Evolutionary conservation across 345 rosid genomes (phyloP).

Genomic region (Limnanthes douglasii): DNA sequence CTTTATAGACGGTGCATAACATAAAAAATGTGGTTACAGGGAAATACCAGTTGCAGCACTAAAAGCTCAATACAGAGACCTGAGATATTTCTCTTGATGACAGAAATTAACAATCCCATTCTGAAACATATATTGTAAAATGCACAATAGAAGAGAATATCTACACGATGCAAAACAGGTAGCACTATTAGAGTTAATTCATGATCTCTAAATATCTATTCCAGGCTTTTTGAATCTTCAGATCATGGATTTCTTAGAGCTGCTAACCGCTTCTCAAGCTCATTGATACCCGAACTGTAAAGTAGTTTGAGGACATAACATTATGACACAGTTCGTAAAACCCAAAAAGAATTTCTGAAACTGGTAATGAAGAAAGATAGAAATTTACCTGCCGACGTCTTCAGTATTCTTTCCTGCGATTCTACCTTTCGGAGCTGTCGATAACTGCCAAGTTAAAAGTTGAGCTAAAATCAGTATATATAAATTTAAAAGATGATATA

Average conservation of each 20-base stretch:
- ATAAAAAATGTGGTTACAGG: no score
- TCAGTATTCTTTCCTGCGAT: slow-evolving; percentile 51
- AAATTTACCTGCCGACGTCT: slow-evolving; percentile 47
- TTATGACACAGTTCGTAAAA: background rate
- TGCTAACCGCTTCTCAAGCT: slow-evolving; percentile 85
- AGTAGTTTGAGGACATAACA: background rate
- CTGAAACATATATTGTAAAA: no score
- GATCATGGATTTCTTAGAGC: slow-evolving; percentile 57
- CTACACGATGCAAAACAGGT: slow-evolving; percentile 1
- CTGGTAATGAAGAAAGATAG: background rate
- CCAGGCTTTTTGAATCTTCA: background rate
- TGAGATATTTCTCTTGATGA: no score
- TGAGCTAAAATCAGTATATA: slow-evolving; percentile 4
- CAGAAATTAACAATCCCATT: no score
- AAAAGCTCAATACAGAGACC: no score
- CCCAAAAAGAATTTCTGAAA: background rate
- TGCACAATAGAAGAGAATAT: slow-evolving; percentile 5
- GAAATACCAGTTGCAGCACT: no score
- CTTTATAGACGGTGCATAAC: no score
- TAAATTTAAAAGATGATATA: slow-evolving; percentile 1
- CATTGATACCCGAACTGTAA: slow-evolving; percentile 61
- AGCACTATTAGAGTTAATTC: no score
- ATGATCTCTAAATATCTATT: background rate
- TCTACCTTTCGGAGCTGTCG: slow-evolving; percentile 76
- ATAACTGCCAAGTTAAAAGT: slow-evolving; percentile 29